These are phyloP conservation scores for Pseudogymnoascus sp. DNA, from an alignment of 2,329 filamentous ascomycete genomes.

Conservation along the genomic window DNA sequence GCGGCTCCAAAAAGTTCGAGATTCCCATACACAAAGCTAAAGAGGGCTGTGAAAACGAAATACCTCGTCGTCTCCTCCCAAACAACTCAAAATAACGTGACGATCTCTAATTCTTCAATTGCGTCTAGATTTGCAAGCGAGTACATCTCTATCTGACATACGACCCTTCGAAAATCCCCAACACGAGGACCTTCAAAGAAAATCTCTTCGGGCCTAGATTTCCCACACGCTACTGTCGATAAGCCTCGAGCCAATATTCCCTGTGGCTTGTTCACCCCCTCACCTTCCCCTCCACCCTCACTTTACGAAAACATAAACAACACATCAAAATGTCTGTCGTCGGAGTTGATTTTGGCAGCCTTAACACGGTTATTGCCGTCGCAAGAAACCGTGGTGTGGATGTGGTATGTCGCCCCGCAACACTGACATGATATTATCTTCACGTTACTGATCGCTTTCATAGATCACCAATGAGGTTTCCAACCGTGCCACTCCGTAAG, in stretches of 20 bases:
- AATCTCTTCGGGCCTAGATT: conserved; percentile 6
- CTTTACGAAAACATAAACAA: neutral
- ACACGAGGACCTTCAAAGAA: neutral
- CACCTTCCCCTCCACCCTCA: neutral
- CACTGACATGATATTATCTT: conserved; percentile 12
- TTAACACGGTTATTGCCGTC: conserved; percentile 96
- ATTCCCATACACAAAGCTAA: conserved; percentile 7
- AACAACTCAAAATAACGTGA: conserved; percentile 2
- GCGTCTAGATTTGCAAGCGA: conserved; percentile 1
- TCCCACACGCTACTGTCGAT: conserved; percentile 9
- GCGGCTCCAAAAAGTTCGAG: conserved; percentile 9
- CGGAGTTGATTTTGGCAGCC: conserved; percentile 73
- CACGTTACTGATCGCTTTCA: conserved; percentile 28
- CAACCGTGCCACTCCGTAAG: conserved; percentile 95
- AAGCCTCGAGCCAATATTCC: conserved; percentile 5
- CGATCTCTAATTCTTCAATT: neutral
- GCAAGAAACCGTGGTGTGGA: conserved; percentile 98
- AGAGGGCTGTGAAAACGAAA: conserved; percentile 8
- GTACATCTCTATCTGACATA: conserved; percentile 6
- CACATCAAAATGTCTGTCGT: conserved; percentile 21
- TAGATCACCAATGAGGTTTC: conserved; percentile 99
- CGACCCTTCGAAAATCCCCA: neutral
- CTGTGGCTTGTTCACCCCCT: conserved; percentile 7
- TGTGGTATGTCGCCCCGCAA: conserved; percentile 64
- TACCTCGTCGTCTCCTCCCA: neutral